A percentile compares a stretch with the other conserved stretches of the same genome.
These are phyloP conservation scores for Fraxinus anomala DNA, from an alignment of 257 asterid species.

Conservation along the genomic window DNA sequence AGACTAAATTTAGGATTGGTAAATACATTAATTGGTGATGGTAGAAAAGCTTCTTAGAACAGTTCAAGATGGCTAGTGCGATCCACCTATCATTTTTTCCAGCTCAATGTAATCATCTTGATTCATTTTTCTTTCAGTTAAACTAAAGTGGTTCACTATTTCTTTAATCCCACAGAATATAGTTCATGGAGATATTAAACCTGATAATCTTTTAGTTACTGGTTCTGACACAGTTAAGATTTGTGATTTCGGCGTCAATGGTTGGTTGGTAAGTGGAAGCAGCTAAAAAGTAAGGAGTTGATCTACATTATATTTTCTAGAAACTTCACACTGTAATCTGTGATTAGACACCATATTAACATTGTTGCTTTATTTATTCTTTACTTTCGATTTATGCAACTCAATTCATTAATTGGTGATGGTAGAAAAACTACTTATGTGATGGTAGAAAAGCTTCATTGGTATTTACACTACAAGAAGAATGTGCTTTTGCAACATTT, in stretches of 20 bases:
- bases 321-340: background rate
- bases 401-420: too few species aligned
- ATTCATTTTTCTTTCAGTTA: slow-evolving; percentile 16
- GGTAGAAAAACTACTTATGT: too few species aligned
- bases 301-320: background rate
- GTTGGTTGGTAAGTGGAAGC: background rate
- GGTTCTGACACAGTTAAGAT: slow-evolving; percentile 85
- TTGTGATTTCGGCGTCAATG: slow-evolving; percentile 96
- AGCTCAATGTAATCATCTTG: background rate
- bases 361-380: too few species aligned
- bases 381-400: too few species aligned
- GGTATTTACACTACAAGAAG: too few species aligned
- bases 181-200: slow-evolving; percentile 96
- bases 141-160: slow-evolving; percentile 22
- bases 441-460: too few species aligned
- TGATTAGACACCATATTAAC: background rate
- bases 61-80: slow-evolving; percentile 3
- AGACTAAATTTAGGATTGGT: too few species aligned
- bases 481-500: too few species aligned
- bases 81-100: background rate
- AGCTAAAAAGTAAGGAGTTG: background rate
- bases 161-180: slow-evolving; percentile 60
- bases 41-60: too few species aligned
- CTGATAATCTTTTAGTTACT: slow-evolving; percentile 85
- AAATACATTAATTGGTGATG: too few species aligned